phyloP scores from a whole-genome alignment of 805 yeast genomes.

The Candida xiaguanensis region DNA sequence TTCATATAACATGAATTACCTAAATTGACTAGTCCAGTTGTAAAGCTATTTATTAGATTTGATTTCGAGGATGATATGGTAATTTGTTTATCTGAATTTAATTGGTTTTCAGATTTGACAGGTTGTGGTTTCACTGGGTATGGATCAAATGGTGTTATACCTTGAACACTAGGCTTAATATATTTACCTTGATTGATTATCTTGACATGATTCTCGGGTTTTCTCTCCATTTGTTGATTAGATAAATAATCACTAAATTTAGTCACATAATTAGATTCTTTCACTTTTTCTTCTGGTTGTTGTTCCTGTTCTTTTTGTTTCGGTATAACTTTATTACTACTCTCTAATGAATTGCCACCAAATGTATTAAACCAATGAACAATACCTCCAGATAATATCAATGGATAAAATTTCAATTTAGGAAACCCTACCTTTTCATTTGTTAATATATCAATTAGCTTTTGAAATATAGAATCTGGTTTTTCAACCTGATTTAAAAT shows the following conservation, averaged over 20 bases:
- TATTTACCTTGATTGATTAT: slow-evolving; percentile 1
- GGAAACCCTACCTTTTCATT: slow-evolving; percentile 32
- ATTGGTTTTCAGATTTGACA: too few species aligned
- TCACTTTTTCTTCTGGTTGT: too few species aligned
- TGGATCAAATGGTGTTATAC: neutral
- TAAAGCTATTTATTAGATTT: slow-evolving; percentile 32
- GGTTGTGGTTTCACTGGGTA: neutral
- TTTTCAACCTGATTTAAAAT: slow-evolving; percentile 33
- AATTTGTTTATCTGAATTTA: too few species aligned
- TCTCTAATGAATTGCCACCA: slow-evolving; percentile 24
- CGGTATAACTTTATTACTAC: slow-evolving; percentile 5
- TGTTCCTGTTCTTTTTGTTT: slow-evolving; percentile 18
- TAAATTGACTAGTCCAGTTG: slow-evolving; percentile 73
- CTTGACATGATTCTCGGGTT: neutral
- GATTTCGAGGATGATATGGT: slow-evolving; percentile 10
- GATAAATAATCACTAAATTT: slow-evolving; percentile 29
- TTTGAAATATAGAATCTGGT: slow-evolving; percentile 52
- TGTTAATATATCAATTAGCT: slow-evolving; percentile 38
- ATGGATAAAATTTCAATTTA: slow-evolving; percentile 27
- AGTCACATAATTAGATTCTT: slow-evolving; percentile 19
- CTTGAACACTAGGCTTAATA: slow-evolving; percentile 4
- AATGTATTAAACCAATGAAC: slow-evolving; percentile 26
- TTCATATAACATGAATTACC: slow-evolving; percentile 96
- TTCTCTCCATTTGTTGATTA: slow-evolving; percentile 19
- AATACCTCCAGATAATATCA: slow-evolving; percentile 36